Base-by-base conservation (phyloP, 345 rosid genomes). In the Moricandia arvensis region DNA sequence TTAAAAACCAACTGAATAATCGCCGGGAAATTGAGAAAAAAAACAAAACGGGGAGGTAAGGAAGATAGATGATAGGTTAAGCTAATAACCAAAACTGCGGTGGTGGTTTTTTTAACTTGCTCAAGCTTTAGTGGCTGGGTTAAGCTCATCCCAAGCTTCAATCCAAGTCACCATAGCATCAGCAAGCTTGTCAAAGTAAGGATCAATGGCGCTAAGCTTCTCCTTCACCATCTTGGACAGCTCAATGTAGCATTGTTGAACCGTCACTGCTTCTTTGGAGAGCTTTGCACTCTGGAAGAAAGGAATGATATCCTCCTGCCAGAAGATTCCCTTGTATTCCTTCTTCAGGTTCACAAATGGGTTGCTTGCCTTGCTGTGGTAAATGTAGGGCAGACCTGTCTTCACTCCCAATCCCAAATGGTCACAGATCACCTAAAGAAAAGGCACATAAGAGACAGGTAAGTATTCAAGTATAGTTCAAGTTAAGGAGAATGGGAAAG, bases 151-250 rank as follows among this genome's bases (percentile, higher is more conserved):
- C 97, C 97, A 91, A 8, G 96, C 96, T 61, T 88, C 97, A 10
- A 91, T 85, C 97, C 97, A 91, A n/a, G 96, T 90, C 49, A 88
- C 86, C 97, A 91, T 91, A 71, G 96, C 90, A 57, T 91, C 97
- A 0, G 89, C 93, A 34, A 91, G 86, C 88, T 88, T 90, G 84
- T 59, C 81, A 63, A 91, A 91, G 89, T 91, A 91, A 1, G 88
- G 93, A 43, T 91, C 97, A 16, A 91, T 71, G 69, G 82, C 76
- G 51, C 93, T 90, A 0, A 90, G 87, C 78, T 87, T 91, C 38
- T 83, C 89, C 85, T 80, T 87, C 9, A 91, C 97, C 82, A 86
- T 85, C 89, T 91, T 88, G 63, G 96, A 80, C 37, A 91, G 86
- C 70, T 90, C 97, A 13, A 91, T 13, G 84, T 91, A 91, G 85